phyloP scores from a whole-genome alignment of 768 basidiomycete species.

The Naematelia encephala region DNA sequence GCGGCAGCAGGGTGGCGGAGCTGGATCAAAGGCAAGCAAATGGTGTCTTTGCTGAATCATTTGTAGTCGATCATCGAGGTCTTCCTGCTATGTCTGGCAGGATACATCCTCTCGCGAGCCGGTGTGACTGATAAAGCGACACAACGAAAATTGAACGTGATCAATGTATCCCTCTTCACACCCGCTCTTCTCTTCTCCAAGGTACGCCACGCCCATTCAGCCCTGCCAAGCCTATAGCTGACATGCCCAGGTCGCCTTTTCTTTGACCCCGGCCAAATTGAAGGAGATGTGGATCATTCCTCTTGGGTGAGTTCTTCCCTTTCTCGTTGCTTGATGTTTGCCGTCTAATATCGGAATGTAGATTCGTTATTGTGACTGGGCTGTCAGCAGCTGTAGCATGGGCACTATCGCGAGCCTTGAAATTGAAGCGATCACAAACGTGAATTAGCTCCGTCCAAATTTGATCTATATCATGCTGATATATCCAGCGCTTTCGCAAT shows the following conservation, averaged over 20 bases:
- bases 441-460: slow-evolving; percentile 45
- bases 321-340: no score
- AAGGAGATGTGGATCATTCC: slow-evolving; percentile 52
- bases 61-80: slow-evolving; percentile 89
- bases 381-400: slow-evolving; percentile 70
- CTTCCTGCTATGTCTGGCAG: slow-evolving; percentile 76
- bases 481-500: slow-evolving; percentile 47
- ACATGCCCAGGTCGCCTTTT: slow-evolving; percentile 65
- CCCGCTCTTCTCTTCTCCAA: slow-evolving; percentile 79
- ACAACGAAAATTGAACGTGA: slow-evolving; percentile 55
- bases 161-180: slow-evolving; percentile 76
- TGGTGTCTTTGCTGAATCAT: no score
- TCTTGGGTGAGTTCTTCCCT: slow-evolving; percentile 32
- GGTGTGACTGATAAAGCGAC: slow-evolving; percentile 85
- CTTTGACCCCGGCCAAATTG: slow-evolving; percentile 61
- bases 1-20: no score
- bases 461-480: slow-evolving; percentile 6
- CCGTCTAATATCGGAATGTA: slow-evolving; percentile 42
- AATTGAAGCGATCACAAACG: slow-evolving; percentile 74
- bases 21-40: no score
- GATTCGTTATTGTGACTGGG: slow-evolving; percentile 72
- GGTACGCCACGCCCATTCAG: slow-evolving; percentile 45
- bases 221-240: not conserved
- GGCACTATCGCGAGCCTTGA: slow-evolving; percentile 61
- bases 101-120: slow-evolving; percentile 65